phyloP scores from a whole-genome alignment of 768 basidiomycete genomes.

The Hypholoma sublateritium region DNA sequence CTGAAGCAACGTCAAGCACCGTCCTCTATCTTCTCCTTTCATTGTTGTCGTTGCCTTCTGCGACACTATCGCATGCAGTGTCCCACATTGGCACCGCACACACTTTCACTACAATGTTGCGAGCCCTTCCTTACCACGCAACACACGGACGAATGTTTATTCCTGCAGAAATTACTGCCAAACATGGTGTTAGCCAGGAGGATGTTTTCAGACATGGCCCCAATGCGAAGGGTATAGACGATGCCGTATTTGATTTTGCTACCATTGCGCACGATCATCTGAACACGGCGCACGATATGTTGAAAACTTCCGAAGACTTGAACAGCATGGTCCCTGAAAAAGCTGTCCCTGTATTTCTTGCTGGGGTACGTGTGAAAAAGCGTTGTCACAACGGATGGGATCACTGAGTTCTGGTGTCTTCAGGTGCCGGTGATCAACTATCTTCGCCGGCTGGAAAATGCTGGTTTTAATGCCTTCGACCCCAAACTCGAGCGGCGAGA shows the following conservation, averaged over 20 bases:
- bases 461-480: conserved; percentile 72
- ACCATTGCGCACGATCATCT: conserved; percentile 80
- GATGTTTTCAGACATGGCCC: conserved; percentile 66
- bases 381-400: conserved; percentile 17
- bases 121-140: conserved; percentile 77
- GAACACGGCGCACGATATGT: conserved; percentile 69
- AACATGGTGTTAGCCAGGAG: conserved; percentile 76
- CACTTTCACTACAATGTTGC: conserved; percentile 68
- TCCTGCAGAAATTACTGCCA: conserved; percentile 80
- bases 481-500: conserved; percentile 61
- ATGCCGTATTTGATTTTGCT: conserved; percentile 84
- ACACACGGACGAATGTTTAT: conserved; percentile 70
- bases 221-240: conserved; percentile 59
- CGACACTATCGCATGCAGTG: conserved; percentile 68
- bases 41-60: conserved; percentile 53
- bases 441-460: conserved; percentile 64
- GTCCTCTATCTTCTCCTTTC: conserved; percentile 76
- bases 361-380: conserved; percentile 55
- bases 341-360: conserved; percentile 72
- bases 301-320: conserved; percentile 44
- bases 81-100: conserved; percentile 81
- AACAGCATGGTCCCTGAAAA: conserved; percentile 51
- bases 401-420: conserved; percentile 12
- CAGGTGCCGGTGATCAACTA: conserved; percentile 71
- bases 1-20: conserved; percentile 80